Conservation (phyloP, 176 grass and related monocot species). For the Hordeum marinum region DNA sequence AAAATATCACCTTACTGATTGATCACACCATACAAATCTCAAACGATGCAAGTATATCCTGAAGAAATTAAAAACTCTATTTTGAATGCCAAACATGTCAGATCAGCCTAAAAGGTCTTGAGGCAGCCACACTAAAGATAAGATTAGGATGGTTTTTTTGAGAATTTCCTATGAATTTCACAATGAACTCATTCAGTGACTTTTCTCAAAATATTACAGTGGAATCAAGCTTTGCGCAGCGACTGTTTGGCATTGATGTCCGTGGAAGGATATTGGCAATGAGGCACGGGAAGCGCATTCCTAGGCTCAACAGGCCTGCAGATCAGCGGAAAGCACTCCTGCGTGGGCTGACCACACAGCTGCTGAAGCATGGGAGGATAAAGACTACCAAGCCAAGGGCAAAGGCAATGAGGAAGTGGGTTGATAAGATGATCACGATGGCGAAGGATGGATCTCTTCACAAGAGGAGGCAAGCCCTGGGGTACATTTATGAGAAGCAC, state of each 20-base stretch:
- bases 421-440: slow-evolving; percentile 88
- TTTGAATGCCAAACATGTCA: not conserved
- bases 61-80: too few relatives aligned
- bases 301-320: slow-evolving; percentile 73
- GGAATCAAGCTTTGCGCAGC: slow-evolving; percentile 42
- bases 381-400: slow-evolving; percentile 83
- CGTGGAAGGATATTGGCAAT: slow-evolving; percentile 75
- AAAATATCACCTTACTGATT: not conserved
- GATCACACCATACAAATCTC: not conserved
- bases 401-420: slow-evolving; percentile 83
- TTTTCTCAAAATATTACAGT: slow-evolving; percentile 29
- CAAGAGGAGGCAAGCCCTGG: slow-evolving; percentile 89
- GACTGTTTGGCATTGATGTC: slow-evolving; percentile 42
- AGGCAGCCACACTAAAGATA: not conserved
- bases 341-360: slow-evolving; percentile 75
- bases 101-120: not conserved
- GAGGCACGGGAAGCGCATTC: slow-evolving; percentile 73
- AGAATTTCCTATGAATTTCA: not conserved
- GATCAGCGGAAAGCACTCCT: slow-evolving; percentile 82
- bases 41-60: not conserved
- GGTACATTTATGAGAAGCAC: slow-evolving; percentile 87
- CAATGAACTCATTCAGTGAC: not conserved
- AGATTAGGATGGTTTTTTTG: not conserved
- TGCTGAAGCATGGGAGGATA: slow-evolving; percentile 84
- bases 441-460: slow-evolving; percentile 91